Base-by-base conservation (phyloP, 2,329 filamentous ascomycete species). In the Sarocladium oryzae region DNA sequence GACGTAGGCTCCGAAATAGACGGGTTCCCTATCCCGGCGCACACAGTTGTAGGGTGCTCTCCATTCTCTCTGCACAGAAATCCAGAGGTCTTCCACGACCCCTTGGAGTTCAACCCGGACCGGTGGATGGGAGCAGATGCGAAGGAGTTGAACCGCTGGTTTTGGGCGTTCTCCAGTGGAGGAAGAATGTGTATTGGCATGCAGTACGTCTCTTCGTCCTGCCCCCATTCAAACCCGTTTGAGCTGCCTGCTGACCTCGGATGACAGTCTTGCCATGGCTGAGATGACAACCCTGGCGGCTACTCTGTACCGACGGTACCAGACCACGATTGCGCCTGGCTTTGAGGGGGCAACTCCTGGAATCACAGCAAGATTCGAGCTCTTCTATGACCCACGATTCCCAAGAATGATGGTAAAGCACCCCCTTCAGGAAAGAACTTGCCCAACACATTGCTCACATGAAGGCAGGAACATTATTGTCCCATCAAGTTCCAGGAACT, bases 61-160 rank as follows among this genome's bases (percentile, higher is more conserved):
- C 61, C 61, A 1, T 64, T 54, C 36, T 56, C 56, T 1, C 52
- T 64, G 32, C 62, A 64, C 18, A 56, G 60, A 1, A 61, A 64
- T 2, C 49, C 56, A 7, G 48, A 56, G 0, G 56, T 64, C 0
- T 64, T 63, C 33, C 32, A 43, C n/a, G 48, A 64, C 2, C 57
- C 59, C 0, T 2, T 56, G 5, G 55, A 50, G 1, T 64, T 64
- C 16, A 54, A 64, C 1, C 62, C 62, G 0, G 61, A 63, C 9
- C 54, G 62, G 9, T 64, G 62, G 62, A 43, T 64, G 2, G 57
- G 49, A 8, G 40, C 36, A 15, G 52, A 56, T 13, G 51, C 49
- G 5, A 35, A 24, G 18, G 52, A 56, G 49, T 28, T 57, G 30
- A 54, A 53, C 18, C 49, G 52, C 10, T 54, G 49, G 45, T 56